These are phyloP conservation scores for Silene conica DNA, from an alignment of 148 eudicot species.

Conservation along the genomic window DNA sequence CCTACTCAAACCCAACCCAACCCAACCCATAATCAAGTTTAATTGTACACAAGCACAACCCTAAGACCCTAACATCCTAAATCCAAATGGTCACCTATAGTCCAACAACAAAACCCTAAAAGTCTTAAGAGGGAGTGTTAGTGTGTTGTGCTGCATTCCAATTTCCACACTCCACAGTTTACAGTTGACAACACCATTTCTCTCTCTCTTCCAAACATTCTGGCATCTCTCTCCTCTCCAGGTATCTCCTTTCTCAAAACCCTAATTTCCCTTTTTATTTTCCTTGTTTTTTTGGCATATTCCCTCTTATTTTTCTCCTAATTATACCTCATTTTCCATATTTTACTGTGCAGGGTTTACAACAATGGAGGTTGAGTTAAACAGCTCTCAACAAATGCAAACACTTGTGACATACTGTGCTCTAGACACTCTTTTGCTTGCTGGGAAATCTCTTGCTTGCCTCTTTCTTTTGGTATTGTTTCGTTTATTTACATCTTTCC, in stretches of 20 bases:
- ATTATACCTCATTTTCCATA: too few relatives aligned
- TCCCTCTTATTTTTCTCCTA: neutral
- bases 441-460: slow-evolving; percentile 51
- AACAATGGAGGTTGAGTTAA: slow-evolving; percentile 45
- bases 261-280: slow-evolving; percentile 3
- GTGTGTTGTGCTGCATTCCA: neutral
- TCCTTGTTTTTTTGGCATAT: neutral
- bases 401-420: slow-evolving; percentile 26
- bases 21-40: too few relatives aligned
- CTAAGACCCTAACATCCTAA: neutral
- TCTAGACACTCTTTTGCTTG: slow-evolving; percentile 49
- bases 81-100: neutral
- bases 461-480: slow-evolving; percentile 46
- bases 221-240: neutral
- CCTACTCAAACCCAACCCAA: too few relatives aligned
- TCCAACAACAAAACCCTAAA: slow-evolving; percentile 1
- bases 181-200: neutral
- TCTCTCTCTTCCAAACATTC: slow-evolving; percentile 15
- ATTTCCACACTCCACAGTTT: neutral
- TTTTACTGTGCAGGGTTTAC: slow-evolving; percentile 21
- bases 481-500: neutral
- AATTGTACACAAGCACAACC: too few relatives aligned
- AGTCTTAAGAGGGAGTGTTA: neutral
- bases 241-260: slow-evolving; percentile 6
- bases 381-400: slow-evolving; percentile 34